Percentiles rank a stretch among this genome's conserved stretches.
Evolutionary conservation across 2,329 filamentous ascomycete species (phyloP).

Genomic region (Aspergillus pseudonomiae): DNA sequence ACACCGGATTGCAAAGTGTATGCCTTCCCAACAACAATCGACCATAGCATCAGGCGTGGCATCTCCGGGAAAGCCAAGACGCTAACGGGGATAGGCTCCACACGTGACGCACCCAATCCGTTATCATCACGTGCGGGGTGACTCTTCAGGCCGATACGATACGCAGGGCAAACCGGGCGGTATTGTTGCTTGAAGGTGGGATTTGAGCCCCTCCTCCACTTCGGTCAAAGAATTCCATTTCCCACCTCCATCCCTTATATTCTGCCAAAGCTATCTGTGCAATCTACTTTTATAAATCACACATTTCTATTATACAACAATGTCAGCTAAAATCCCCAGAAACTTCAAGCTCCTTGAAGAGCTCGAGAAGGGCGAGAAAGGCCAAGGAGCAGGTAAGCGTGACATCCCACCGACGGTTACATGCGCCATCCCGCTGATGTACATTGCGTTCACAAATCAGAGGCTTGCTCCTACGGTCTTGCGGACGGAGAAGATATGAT

Average conservation of each 20-base stretch:
- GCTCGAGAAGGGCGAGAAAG: constrained; percentile 98
- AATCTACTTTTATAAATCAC: not conserved
- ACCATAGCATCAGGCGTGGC: constrained; percentile 21
- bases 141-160: constrained; percentile 12
- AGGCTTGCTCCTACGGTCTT: constrained; percentile 95
- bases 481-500: constrained; percentile 91
- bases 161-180: not conserved
- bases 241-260: constrained; percentile 11
- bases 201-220: constrained; percentile 25
- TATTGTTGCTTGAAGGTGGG: constrained; percentile 14
- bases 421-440: constrained; percentile 27
- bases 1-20: not conserved
- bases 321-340: constrained; percentile 79
- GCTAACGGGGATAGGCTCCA: constrained; percentile 14
- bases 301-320: constrained; percentile 30
- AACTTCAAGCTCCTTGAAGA: constrained; percentile 97
- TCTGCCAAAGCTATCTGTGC: not conserved
- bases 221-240: constrained; percentile 17
- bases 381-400: constrained; percentile 74
- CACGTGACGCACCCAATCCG: constrained; percentile 20
- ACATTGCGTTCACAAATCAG: constrained; percentile 49
- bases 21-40: not conserved
- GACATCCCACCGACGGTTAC: constrained; percentile 2
- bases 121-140: constrained; percentile 20
- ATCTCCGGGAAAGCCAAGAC: constrained; percentile 26